These are phyloP conservation scores for Camptophora hylomeconis DNA, from an alignment of 2,329 filamentous ascomycete genomes.

Conservation along the genomic window DNA sequence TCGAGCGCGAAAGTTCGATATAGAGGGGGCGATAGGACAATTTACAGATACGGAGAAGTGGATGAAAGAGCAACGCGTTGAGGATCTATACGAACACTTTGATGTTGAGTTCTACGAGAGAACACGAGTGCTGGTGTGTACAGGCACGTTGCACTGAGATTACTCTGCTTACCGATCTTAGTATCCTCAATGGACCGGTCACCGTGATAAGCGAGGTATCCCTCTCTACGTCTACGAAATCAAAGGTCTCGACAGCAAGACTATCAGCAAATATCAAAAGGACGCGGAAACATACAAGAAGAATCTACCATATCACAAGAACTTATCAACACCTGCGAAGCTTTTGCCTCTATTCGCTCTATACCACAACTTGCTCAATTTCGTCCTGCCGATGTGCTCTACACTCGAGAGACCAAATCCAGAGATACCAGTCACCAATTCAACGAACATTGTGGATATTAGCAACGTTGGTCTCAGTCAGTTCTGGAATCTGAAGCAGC, in stretches of 20 bases:
- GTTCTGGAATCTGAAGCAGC: conserved; percentile 87
- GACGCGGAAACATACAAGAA: conserved; percentile 24
- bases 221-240: conserved; percentile 88
- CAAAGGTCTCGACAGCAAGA: conserved; percentile 67
- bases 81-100: conserved; percentile 73
- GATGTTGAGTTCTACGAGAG: conserved; percentile 74
- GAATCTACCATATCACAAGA: conserved; percentile 42
- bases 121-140: conserved; percentile 51
- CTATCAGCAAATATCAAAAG: conserved; percentile 66
- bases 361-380: conserved; percentile 84
- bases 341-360: conserved; percentile 79
- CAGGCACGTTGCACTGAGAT: background rate
- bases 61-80: conserved; percentile 66
- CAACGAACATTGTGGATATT: conserved; percentile 92
- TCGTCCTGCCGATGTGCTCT: conserved; percentile 74
- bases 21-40: conserved; percentile 65
- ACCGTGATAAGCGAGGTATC: conserved; percentile 79
- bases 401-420: conserved; percentile 61
- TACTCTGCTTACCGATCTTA: conserved; percentile 3
- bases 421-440: conserved; percentile 78
- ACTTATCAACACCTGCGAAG: conserved; percentile 46
- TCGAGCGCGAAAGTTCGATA: conserved; percentile 68
- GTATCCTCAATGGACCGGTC: conserved; percentile 75
- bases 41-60: conserved; percentile 83
- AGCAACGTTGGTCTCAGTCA: conserved; percentile 76